Conservation (phyloP, 805 yeast genomes). For the Candida cerambycidarum region DNA sequence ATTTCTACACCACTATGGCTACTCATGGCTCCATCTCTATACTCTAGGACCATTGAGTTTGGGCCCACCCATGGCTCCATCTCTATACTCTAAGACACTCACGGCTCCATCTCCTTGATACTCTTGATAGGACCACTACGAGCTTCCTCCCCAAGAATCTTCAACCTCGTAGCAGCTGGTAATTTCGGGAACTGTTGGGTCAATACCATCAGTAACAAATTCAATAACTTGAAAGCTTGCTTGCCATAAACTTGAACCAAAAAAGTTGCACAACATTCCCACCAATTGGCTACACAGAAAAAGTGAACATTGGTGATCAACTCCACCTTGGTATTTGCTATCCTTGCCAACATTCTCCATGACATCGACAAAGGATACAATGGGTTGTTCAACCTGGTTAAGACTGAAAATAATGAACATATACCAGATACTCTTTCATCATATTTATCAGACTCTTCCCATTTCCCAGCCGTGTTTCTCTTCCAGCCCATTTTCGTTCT, state of each 20-base stretch:
- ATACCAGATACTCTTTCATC: constrained; percentile 89
- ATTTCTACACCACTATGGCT: no score
- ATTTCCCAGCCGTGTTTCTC: constrained; percentile 45
- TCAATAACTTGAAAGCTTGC: constrained; percentile 59
- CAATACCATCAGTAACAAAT: constrained; percentile 10
- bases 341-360: constrained; percentile 77
- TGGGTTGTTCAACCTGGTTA: constrained; percentile 47
- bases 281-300: constrained; percentile 76
- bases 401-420: constrained; percentile 72
- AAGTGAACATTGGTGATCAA: constrained; percentile 68
- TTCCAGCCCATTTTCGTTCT: constrained; percentile 87
- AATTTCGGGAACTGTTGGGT: constrained; percentile 33
- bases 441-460: constrained; percentile 67
- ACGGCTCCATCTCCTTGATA: constrained; percentile 43
- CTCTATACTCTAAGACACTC: no score
- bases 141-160: constrained; percentile 83
- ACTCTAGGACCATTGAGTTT: no score
- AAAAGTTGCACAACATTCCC: constrained; percentile 76
- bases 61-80: no score
- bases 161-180: constrained; percentile 78
- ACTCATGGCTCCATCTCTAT: no score
- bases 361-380: constrained; percentile 49
- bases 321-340: constrained; percentile 54
- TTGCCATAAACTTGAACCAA: constrained; percentile 58
- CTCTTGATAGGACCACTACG: constrained; percentile 45